These are phyloP conservation scores for Cylindrotheca closterium DNA, from an alignment of 108 stramenopile species.

Conservation along the genomic window DNA sequence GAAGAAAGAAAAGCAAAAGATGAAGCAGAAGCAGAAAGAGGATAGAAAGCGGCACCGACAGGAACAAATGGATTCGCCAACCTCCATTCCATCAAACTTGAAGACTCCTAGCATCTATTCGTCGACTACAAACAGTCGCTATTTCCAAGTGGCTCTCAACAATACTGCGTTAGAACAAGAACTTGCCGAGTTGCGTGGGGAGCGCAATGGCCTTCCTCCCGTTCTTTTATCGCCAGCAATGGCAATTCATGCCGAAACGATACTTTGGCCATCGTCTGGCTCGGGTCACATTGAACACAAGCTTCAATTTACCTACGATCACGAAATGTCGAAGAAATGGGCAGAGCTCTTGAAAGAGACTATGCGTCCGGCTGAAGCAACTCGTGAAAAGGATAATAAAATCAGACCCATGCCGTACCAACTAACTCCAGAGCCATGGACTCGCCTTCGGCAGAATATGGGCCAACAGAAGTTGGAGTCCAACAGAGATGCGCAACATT, in stretches of 20 bases:
- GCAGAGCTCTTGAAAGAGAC: conserved; percentile 39
- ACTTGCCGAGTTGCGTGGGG: conserved; percentile 44
- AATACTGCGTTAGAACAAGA: conserved; percentile 48
- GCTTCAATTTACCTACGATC: conserved; percentile 32
- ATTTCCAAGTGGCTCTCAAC: conserved; percentile 32
- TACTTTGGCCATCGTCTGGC: neutral
- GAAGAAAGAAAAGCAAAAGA: conserved; percentile 46
- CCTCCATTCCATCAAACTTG: neutral
- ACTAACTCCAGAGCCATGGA: conserved; percentile 73
- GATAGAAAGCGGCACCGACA: conserved; percentile 1
- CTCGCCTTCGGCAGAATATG: conserved; percentile 46
- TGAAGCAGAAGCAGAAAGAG: conserved; percentile 27
- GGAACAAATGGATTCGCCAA: neutral
- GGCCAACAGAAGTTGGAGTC: conserved; percentile 1
- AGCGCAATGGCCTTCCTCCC: conserved; percentile 50
- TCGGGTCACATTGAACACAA: neutral
- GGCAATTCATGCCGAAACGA: conserved; percentile 34
- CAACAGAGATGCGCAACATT: neutral
- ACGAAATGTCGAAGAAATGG: conserved; percentile 54
- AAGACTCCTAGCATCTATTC: neutral
- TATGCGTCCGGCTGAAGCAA: conserved; percentile 54
- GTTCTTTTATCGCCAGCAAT: conserved; percentile 62
- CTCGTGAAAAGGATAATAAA: conserved; percentile 59
- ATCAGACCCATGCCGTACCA: conserved; percentile 67
- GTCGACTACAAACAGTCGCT: conserved; percentile 4